Conservation (phyloP, 805 yeast species). For the Saccharomycopsis sp. region DNA sequence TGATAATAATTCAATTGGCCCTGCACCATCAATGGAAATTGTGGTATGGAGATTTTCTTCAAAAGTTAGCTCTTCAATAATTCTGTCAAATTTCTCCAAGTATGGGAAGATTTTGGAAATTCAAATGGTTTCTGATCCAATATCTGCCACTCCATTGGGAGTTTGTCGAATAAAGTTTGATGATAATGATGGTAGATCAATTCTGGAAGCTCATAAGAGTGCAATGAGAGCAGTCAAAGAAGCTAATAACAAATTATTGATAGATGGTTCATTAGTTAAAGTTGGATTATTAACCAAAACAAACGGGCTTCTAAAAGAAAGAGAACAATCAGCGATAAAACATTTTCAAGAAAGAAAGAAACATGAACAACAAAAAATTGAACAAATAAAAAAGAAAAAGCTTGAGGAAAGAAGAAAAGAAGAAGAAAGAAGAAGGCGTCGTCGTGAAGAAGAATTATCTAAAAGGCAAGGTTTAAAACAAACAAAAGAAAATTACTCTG, state of each 20-base stretch:
- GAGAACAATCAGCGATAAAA: constrained; percentile 24
- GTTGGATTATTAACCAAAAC: constrained; percentile 42
- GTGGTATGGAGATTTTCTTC: constrained; percentile 59
- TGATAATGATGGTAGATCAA: constrained; percentile 39
- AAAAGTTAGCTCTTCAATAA: constrained; percentile 34
- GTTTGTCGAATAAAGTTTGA: constrained; percentile 53
- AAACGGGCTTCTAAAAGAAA: constrained; percentile 28
- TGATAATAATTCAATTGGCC: constrained; percentile 67
- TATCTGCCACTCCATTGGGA: constrained; percentile 71
- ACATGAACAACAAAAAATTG: constrained; percentile 23
- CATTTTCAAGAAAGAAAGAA: constrained; percentile 30
- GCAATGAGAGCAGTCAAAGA: constrained; percentile 37
- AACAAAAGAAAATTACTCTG: constrained; percentile 12
- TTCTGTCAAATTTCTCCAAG: constrained; percentile 43
- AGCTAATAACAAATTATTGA: constrained; percentile 30
- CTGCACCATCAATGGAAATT: constrained; percentile 60
- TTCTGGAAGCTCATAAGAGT: constrained; percentile 34
- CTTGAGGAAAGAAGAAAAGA: constrained; percentile 16
- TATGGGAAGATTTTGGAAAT: constrained; percentile 57
- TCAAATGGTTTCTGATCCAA: constrained; percentile 55
- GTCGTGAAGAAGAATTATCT: constrained; percentile 13
- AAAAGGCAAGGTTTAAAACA: background rate
- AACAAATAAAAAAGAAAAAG: constrained; percentile 7
- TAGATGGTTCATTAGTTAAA: constrained; percentile 43
- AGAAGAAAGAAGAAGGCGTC: constrained; percentile 10